Evolutionary conservation across 2,329 filamentous ascomycete genomes (phyloP), one percentile per base, ranked within the genome.

Genomic region (Trichoderma lentiforme): DNA sequence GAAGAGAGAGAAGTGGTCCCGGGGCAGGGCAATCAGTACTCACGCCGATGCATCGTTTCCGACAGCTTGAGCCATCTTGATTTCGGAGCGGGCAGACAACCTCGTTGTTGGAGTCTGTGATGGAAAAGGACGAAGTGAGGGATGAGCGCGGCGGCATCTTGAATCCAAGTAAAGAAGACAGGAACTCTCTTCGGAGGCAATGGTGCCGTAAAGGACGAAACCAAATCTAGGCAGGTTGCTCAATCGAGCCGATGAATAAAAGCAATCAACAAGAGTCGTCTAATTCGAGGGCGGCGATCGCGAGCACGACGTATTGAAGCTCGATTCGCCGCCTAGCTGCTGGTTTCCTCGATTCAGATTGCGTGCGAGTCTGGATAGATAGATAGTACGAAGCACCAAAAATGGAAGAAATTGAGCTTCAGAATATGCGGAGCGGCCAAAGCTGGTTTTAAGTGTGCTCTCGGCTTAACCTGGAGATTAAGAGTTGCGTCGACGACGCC

Each of bases 11-110:
- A 64, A 60, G 24, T 4, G 8, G 34, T 3, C 28, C 51, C 11
- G 18, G 30, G 12, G 73, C 76, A 73, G 70, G 73, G 66, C 39
- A 69, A 73, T 15, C 61, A 57, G 47, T 53, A 96, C 95, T 94
- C 88, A 98, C 96, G 84, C 96, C 96, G 80, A 97, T 91, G 86
- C 96, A 99, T 86, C 95, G 90, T 87, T 99, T 99, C 82, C 95
- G 92, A 86, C 96, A 99, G 85, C 92, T 94, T 77, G 95, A 97
- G 82, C 94, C 93, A 89, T 99, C 96, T 80, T 97, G 95, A 81
- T 98, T 98, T 80, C 91, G 91, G 83, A 99, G 86, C 76, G 96
- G 96, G 84, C 96, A 99, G 80, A 98, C 93, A 80, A 99, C 96
- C 84, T 98, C 95, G 83, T 97, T 97, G 83, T 93, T 95, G 82